Evolutionary conservation across 805 yeast genomes (phyloP).

Genomic region (Kluyveromyces aestuarii): DNA sequence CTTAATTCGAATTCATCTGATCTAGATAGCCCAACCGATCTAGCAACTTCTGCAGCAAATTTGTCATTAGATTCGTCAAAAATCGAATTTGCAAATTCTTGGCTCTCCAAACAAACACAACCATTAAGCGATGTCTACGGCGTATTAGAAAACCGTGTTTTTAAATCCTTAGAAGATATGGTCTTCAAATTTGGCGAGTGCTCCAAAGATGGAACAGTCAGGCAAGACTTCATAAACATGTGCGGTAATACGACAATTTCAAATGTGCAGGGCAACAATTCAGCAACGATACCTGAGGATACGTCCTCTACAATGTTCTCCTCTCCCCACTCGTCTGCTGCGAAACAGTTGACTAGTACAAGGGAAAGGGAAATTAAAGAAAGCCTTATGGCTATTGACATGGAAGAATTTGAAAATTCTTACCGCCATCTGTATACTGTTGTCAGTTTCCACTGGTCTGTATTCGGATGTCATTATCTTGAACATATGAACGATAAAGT

Average conservation of each 20-base stretch:
- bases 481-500: constrained; percentile 29
- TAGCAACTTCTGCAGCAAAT: not conserved
- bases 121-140: constrained; percentile 72
- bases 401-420: constrained; percentile 49
- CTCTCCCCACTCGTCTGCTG: not conserved
- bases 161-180: constrained; percentile 37
- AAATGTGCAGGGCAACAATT: constrained; percentile 4
- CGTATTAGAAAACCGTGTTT: constrained; percentile 59
- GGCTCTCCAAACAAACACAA: constrained; percentile 82
- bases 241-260: constrained; percentile 14
- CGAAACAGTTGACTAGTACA: not conserved
- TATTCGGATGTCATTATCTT: constrained; percentile 62
- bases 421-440: constrained; percentile 55
- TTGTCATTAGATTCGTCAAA: constrained; percentile 17
- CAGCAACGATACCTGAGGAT: constrained; percentile 4
- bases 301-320: constrained; percentile 3
- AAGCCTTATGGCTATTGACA: constrained; percentile 19
- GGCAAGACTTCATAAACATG: constrained; percentile 26
- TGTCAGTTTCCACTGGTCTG: constrained; percentile 74
- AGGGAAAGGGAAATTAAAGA: not conserved
- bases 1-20: constrained; percentile 10
- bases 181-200: constrained; percentile 28
- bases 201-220: constrained; percentile 25
- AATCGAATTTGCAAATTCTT: constrained; percentile 53
- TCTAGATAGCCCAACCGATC: constrained; percentile 7